A percentile compares a stretch with the other conserved stretches of the same genome.
Evolutionary conservation across 768 basidiomycete genomes (phyloP).

Genomic region (Candolleomyces efflorescens): DNA sequence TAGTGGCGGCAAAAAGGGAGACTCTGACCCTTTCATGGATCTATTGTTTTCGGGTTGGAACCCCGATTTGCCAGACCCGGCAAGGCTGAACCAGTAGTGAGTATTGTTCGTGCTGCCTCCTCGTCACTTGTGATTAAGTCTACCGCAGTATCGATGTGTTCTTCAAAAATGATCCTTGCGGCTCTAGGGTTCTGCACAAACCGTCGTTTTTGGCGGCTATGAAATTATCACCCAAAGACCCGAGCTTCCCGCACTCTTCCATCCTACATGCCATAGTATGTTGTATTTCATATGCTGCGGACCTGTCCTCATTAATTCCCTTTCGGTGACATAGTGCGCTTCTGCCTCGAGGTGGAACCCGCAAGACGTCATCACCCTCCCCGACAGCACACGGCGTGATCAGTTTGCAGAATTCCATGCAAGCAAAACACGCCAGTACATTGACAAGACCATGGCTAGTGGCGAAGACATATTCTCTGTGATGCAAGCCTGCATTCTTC

Average conservation of each 20-base stretch:
- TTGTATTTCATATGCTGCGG: slow-evolving; percentile 8
- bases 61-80: slow-evolving; percentile 76
- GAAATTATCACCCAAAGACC: slow-evolving; percentile 74
- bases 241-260: slow-evolving; percentile 84
- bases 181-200: slow-evolving; percentile 78
- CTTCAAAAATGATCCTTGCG: slow-evolving; percentile 85
- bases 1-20: slow-evolving; percentile 30
- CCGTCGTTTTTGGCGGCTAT: slow-evolving; percentile 78
- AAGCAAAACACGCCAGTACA: slow-evolving; percentile 81
- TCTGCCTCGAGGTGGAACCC: slow-evolving; percentile 82
- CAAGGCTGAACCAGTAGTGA: slow-evolving; percentile 71
- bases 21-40: slow-evolving; percentile 54
- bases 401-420: slow-evolving; percentile 86
- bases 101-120: slow-evolving; percentile 23
- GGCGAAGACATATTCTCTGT: slow-evolving; percentile 85
- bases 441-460: slow-evolving; percentile 87
- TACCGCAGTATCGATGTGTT: slow-evolving; percentile 72
- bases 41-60: slow-evolving; percentile 80
- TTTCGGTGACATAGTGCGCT: slow-evolving; percentile 55
- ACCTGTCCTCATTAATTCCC: slow-evolving; percentile 9
- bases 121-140: slow-evolving; percentile 9
- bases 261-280: slow-evolving; percentile 87
- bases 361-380: slow-evolving; percentile 57
- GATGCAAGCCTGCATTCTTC: slow-evolving; percentile 80
- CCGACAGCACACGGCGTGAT: slow-evolving; percentile 77